phyloP scores from a whole-genome alignment of 2,329 filamentous ascomycete genomes.

The Xylaria digitata region DNA sequence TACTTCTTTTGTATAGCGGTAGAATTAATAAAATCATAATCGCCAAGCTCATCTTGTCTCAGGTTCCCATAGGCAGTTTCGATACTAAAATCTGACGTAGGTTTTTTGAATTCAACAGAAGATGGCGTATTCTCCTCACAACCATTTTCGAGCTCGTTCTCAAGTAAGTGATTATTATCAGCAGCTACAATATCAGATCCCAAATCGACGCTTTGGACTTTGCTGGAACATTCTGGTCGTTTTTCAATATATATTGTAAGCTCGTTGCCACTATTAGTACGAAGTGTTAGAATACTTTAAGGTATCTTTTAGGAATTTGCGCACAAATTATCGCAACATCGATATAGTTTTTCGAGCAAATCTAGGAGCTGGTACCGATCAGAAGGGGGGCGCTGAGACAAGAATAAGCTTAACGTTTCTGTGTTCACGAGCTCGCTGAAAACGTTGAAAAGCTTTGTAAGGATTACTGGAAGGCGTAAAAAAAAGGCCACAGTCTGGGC shows the following conservation, averaged over 20 bases:
- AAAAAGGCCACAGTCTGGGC: neutral
- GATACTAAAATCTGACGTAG: neutral
- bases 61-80: neutral
- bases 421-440: neutral
- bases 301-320: neutral
- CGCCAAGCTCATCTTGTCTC: neutral
- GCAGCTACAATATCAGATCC: neutral
- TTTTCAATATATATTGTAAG: neutral
- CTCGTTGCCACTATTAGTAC: neutral
- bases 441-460: neutral
- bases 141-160: neutral
- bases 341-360: neutral
- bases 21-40: neutral
- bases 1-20: neutral
- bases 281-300: neutral
- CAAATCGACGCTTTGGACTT: neutral
- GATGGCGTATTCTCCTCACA: neutral
- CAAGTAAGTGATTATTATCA: neutral
- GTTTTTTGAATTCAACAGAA: neutral
- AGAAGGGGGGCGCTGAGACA: neutral
- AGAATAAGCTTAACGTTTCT: neutral
- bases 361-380: neutral
- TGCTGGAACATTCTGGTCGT: neutral
- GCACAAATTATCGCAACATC: neutral
- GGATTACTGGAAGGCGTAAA: neutral